These are phyloP conservation scores for Aspergillus tamarii DNA, from an alignment of 2,329 filamentous ascomycete genomes.

Conservation along the genomic window DNA sequence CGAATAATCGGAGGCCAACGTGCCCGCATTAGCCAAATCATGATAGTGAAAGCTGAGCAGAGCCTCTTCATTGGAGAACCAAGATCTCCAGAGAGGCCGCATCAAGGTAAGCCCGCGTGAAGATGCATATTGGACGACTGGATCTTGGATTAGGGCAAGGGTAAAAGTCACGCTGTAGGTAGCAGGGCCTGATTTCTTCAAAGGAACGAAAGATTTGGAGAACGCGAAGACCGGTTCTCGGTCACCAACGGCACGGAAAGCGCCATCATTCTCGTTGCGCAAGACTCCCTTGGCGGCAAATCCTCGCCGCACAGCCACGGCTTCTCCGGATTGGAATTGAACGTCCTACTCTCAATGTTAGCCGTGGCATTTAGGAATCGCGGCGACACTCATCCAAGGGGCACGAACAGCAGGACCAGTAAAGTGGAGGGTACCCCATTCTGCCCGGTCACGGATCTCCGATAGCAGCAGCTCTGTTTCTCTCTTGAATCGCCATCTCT, in stretches of 20 bases:
- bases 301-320: conserved; percentile 64
- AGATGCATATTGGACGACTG: conserved; percentile 77
- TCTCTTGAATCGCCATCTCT: conserved; percentile 48
- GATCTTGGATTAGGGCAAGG: conserved; percentile 75
- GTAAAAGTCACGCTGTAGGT: conserved; percentile 72
- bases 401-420: conserved; percentile 63
- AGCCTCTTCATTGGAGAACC: conserved; percentile 65
- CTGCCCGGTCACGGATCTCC: conserved; percentile 72
- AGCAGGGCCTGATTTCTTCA: conserved; percentile 32
- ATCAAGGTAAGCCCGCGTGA: conserved; percentile 75
- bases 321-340: conserved; percentile 71
- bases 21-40: conserved; percentile 68
- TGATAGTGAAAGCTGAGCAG: conserved; percentile 75
- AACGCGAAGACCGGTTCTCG: conserved; percentile 84
- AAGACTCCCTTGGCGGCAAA: conserved; percentile 72
- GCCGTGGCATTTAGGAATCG: neutral
- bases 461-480: conserved; percentile 69
- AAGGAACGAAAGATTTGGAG: conserved; percentile 64
- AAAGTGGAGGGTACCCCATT: conserved; percentile 84
- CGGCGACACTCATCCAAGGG: neutral
- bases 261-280: conserved; percentile 66
- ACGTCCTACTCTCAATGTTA: conserved; percentile 50
- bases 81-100: conserved; percentile 78
- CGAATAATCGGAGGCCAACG: conserved; percentile 74
- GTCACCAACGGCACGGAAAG: conserved; percentile 72